phyloP scores from a whole-genome alignment of 2,329 filamentous ascomycete species.

The Catunica adiposa region DNA sequence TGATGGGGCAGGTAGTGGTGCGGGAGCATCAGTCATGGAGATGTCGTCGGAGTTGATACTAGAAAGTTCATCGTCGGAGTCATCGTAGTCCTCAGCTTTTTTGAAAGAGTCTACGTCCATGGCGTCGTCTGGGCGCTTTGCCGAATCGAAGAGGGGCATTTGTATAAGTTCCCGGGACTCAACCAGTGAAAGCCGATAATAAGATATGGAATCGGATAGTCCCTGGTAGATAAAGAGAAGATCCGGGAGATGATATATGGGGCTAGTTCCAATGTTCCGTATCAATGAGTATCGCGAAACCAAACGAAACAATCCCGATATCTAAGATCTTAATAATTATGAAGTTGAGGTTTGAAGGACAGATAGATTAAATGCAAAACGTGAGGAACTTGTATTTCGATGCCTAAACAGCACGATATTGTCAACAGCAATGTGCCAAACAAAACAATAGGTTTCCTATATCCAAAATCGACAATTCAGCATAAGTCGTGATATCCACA shows the following conservation, averaged over 20 bases:
- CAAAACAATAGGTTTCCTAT: background rate
- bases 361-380: too few relatives aligned
- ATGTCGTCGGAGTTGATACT: slow-evolving; percentile 10
- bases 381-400: too few relatives aligned
- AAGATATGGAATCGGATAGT: background rate
- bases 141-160: background rate
- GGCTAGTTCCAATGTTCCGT: too few relatives aligned
- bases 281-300: too few relatives aligned
- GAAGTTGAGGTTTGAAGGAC: too few relatives aligned
- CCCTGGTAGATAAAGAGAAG: background rate
- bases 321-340: too few relatives aligned
- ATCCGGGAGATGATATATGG: too few relatives aligned
- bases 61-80: slow-evolving; percentile 19
- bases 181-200: background rate
- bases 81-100: slow-evolving; percentile 32
- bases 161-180: background rate
- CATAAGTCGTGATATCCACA: background rate
- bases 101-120: slow-evolving; percentile 28
- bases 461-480: background rate
- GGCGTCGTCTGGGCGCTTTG: slow-evolving; percentile 18
- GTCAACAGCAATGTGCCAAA: too few relatives aligned
- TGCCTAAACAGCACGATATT: too few relatives aligned
- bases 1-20: background rate
- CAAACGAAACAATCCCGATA: too few relatives aligned
- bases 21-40: slow-evolving; percentile 9